Conservation (phyloP, 495 filamentous ascomycete genomes). For the Aeminium ludgeri region DNA sequence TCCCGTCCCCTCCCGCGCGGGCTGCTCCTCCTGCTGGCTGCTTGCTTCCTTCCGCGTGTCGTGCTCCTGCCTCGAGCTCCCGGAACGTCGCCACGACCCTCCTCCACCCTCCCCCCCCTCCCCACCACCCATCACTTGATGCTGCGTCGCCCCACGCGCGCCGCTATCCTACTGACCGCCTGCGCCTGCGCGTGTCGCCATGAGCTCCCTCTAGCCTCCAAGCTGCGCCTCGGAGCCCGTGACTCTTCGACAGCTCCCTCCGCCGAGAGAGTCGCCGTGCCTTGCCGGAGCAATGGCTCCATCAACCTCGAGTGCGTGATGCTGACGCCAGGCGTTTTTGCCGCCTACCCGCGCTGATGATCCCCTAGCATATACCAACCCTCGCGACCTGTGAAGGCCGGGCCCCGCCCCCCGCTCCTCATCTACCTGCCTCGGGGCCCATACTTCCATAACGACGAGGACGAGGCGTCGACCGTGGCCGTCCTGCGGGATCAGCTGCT, state of each 20-base stretch:
- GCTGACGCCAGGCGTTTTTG: neutral
- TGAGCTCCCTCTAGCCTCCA: no score
- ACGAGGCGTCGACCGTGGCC: conserved; percentile 6
- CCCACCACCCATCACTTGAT: no score
- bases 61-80: no score
- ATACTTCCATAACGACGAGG: conserved; percentile 1
- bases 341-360: neutral
- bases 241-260: neutral
- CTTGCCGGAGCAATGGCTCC: conserved; percentile 19
- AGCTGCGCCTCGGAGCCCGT: no score
- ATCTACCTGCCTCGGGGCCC: conserved; percentile 24
- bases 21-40: no score
- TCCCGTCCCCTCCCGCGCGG: no score
- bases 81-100: no score
- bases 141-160: no score
- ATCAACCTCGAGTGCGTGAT: conserved; percentile 22
- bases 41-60: no score
- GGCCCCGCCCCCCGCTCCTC: conserved; percentile 17
- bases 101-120: no score
- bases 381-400: neutral
- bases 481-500: conserved; percentile 6
- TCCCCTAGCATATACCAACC: conserved; percentile 4
- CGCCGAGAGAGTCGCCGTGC: conserved; percentile 14
- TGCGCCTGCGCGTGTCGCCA: no score
- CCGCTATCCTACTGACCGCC: no score